Percentiles rank a stretch among this genome's conserved stretches.
phyloP scores from a whole-genome alignment of 352 stramenopile species.

The Globisporangium barbulae region DNA sequence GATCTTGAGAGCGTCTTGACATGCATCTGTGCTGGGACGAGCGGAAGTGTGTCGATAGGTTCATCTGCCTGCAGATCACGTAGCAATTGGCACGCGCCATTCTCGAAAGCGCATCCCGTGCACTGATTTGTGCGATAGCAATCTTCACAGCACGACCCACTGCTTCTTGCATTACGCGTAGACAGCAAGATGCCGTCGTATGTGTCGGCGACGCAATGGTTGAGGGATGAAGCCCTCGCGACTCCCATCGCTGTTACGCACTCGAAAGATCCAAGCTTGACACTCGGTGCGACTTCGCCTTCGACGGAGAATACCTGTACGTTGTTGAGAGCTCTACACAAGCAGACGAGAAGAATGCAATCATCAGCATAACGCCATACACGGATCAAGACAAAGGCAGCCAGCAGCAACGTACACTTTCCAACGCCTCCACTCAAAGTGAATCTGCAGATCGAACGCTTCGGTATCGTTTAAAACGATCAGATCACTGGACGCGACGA shows the following conservation, averaged over 20 bases:
- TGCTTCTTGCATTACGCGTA: neutral
- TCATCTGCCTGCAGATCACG: slow-evolving; percentile 18
- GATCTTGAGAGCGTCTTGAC: slow-evolving; percentile 21
- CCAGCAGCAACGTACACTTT: slow-evolving; percentile 16
- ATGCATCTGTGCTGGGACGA: neutral
- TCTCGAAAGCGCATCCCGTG: slow-evolving; percentile 10
- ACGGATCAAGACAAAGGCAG: neutral
- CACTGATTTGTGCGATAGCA: slow-evolving; percentile 14
- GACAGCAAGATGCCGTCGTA: slow-evolving; percentile 13
- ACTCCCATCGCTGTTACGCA: slow-evolving; percentile 23
- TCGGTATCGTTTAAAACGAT: slow-evolving; percentile 11
- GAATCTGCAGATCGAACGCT: slow-evolving; percentile 16
- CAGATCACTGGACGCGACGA: slow-evolving; percentile 3
- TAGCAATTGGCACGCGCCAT: slow-evolving; percentile 15
- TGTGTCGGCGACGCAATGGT: slow-evolving; percentile 7
- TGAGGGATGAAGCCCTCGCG: neutral
- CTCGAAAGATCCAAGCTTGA: slow-evolving; percentile 13
- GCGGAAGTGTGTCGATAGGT: neutral
- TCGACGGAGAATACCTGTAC: slow-evolving; percentile 9
- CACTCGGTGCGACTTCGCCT: neutral
- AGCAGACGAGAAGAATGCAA: neutral
- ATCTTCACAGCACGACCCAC: slow-evolving; percentile 16
- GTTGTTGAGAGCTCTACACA: slow-evolving; percentile 6
- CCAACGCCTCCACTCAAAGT: slow-evolving; percentile 17
- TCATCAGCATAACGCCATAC: neutral